Conservation (phyloP, 2,329 filamentous ascomycete species). For the Dissoconium aciculare region DNA sequence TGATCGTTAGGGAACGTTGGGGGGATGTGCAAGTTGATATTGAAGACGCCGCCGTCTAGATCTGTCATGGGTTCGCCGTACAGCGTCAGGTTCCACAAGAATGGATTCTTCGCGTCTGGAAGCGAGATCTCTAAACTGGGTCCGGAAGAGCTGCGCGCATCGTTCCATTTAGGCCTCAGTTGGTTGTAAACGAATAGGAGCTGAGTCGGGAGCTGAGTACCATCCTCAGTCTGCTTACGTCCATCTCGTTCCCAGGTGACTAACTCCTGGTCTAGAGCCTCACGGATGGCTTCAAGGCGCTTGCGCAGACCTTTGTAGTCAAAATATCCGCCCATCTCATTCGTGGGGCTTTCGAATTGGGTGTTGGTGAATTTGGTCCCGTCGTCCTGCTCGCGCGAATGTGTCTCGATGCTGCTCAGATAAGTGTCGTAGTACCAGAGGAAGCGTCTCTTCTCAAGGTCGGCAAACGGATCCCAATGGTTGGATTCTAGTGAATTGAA, state of each 20-base stretch:
- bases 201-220: slow-evolving; percentile 64
- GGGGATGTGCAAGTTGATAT: slow-evolving; percentile 64
- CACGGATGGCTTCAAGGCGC: slow-evolving; percentile 54
- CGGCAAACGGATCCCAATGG: slow-evolving; percentile 73
- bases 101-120: slow-evolving; percentile 61
- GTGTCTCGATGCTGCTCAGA: slow-evolving; percentile 52
- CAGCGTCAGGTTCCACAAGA: slow-evolving; percentile 76
- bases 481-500: slow-evolving; percentile 22
- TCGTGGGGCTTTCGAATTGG: slow-evolving; percentile 69
- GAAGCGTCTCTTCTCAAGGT: slow-evolving; percentile 80
- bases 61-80: slow-evolving; percentile 81
- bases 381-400: slow-evolving; percentile 42
- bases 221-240: slow-evolving; percentile 43
- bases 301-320: slow-evolving; percentile 60
- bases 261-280: slow-evolving; percentile 57
- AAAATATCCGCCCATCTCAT: slow-evolving; percentile 76
- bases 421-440: slow-evolving; percentile 95
- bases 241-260: slow-evolving; percentile 58
- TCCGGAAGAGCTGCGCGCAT: slow-evolving; percentile 40
- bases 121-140: slow-evolving; percentile 62
- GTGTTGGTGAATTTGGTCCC: slow-evolving; percentile 56
- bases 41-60: slow-evolving; percentile 79
- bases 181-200: slow-evolving; percentile 75
- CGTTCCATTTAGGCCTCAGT: slow-evolving; percentile 59
- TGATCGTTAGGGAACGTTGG: slow-evolving; percentile 78